phyloP scores from a whole-genome alignment of 192 early-diverging fungal species.

The Coemansia sp. region DNA sequence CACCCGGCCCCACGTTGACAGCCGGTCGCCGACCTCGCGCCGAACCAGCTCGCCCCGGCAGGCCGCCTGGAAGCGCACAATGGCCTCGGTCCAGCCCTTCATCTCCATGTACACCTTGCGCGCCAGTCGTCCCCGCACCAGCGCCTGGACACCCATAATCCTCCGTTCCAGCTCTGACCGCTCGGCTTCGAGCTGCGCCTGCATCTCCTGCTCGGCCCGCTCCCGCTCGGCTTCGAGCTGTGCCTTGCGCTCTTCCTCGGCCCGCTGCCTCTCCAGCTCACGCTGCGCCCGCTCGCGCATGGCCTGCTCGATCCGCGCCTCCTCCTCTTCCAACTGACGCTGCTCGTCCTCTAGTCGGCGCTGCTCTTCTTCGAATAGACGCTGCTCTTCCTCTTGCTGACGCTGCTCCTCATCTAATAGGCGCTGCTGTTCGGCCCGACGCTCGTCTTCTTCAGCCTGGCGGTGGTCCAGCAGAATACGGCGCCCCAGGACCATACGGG shows the following conservation, averaged over 20 bases:
- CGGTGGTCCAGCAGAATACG: slow-evolving; percentile 18
- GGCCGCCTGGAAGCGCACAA: slow-evolving; percentile 43
- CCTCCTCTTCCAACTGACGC: slow-evolving; percentile 1
- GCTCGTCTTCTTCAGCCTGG: too few relatives aligned
- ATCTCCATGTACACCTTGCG: slow-evolving; percentile 52
- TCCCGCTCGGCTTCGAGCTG: background rate
- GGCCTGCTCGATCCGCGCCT: slow-evolving; percentile 6
- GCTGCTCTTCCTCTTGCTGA: slow-evolving; percentile 5
- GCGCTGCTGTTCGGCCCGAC: slow-evolving; percentile 6
- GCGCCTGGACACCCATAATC: slow-evolving; percentile 52
- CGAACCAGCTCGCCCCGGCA: slow-evolving; percentile 44
- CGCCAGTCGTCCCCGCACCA: slow-evolving; percentile 53
- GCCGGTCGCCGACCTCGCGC: slow-evolving; percentile 25
- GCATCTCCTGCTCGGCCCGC: slow-evolving; percentile 21
- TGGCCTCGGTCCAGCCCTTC: slow-evolving; percentile 45
- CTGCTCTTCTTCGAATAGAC: background rate
- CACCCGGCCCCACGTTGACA: slow-evolving; percentile 29
- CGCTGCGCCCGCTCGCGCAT: background rate
- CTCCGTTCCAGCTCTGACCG: slow-evolving; percentile 40
- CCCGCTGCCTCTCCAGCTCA: slow-evolving; percentile 20
- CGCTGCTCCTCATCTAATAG: slow-evolving; percentile 1
- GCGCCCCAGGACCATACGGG: slow-evolving; percentile 53
- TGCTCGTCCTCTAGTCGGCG: slow-evolving; percentile 11
- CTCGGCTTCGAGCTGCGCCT: slow-evolving; percentile 29
- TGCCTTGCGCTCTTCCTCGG: background rate